Evolutionary conservation across 208 protist genomes (phyloP).

Genomic region (Leishmania mexicana): DNA sequence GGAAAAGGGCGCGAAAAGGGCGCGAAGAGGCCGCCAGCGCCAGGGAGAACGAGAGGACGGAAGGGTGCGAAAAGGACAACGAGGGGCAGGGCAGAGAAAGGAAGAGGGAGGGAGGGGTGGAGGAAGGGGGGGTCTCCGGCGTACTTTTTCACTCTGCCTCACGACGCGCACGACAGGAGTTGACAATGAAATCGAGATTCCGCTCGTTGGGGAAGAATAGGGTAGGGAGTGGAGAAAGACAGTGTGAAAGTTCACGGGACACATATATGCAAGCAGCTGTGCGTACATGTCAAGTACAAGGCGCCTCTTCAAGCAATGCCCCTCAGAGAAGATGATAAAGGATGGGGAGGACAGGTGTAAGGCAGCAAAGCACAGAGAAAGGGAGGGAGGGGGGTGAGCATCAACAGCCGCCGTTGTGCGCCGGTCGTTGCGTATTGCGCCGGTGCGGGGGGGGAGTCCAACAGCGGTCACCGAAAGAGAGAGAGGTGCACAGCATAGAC

Average conservation of each 20-base stretch:
- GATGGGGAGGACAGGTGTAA: neutral
- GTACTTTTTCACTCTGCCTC: neutral
- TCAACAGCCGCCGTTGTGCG: neutral
- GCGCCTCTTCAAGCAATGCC: neutral
- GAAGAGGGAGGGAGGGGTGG: neutral
- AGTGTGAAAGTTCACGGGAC: neutral
- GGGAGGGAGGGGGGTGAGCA: neutral
- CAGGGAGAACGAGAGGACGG: neutral
- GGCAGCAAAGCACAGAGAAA: neutral
- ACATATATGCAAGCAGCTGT: neutral
- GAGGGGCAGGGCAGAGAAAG: neutral
- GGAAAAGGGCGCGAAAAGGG: neutral
- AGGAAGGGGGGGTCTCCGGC: neutral
- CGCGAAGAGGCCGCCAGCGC: no score
- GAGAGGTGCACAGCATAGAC: constrained; percentile 2
- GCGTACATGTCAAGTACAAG: neutral
- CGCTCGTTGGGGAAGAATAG: neutral
- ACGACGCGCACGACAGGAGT: neutral
- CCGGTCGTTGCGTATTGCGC: neutral
- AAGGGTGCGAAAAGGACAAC: neutral
- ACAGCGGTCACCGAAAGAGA: neutral
- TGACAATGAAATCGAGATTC: neutral
- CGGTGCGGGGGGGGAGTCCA: neutral
- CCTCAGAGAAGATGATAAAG: neutral
- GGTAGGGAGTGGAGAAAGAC: neutral